Evolutionary conservation across 768 basidiomycete species (phyloP).

Genomic region (Auricularia sp.): DNA sequence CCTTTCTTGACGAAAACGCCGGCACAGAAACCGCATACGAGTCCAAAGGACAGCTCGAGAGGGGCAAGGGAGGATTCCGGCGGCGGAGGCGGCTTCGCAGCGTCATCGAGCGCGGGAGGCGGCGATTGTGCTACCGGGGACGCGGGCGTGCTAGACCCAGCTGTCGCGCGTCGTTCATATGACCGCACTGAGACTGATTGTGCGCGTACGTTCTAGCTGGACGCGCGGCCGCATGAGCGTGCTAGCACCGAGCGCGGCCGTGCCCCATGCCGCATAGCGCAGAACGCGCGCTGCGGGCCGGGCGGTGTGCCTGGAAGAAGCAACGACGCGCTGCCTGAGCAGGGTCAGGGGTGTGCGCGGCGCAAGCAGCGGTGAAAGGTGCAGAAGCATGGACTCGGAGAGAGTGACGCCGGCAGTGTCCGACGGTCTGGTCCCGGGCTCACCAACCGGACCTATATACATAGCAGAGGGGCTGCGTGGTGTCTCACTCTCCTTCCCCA

Average conservation of each 20-base stretch:
- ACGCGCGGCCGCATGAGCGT: slow-evolving; percentile 26
- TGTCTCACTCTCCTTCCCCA: background rate
- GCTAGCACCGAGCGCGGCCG: slow-evolving; percentile 37
- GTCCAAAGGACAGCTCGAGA: slow-evolving; percentile 81
- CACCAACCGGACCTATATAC: too few relatives aligned
- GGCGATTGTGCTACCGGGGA: background rate
- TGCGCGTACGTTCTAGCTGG: slow-evolving; percentile 44
- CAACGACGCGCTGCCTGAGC: background rate
- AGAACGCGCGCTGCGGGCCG: background rate
- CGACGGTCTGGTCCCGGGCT: background rate
- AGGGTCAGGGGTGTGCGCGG: background rate
- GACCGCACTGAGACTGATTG: slow-evolving; percentile 3
- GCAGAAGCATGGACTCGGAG: background rate
- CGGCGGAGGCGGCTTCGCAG: slow-evolving; percentile 18
- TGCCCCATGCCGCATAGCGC: slow-evolving; percentile 23
- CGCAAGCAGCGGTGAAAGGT: background rate
- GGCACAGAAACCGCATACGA: slow-evolving; percentile 77
- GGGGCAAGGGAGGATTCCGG: slow-evolving; percentile 66
- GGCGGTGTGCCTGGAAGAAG: background rate
- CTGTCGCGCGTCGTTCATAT: slow-evolving; percentile 7
- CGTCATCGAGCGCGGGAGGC: background rate
- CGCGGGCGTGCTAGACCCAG: slow-evolving; percentile 19
- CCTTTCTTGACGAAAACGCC: slow-evolving; percentile 96
- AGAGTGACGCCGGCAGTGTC: background rate
- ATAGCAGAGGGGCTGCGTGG: too few relatives aligned